A percentile compares a stretch with the other conserved stretches of the same genome.
Evolutionary conservation across 345 rosid species (phyloP).

Genomic region (Dipteronia sinensis): DNA sequence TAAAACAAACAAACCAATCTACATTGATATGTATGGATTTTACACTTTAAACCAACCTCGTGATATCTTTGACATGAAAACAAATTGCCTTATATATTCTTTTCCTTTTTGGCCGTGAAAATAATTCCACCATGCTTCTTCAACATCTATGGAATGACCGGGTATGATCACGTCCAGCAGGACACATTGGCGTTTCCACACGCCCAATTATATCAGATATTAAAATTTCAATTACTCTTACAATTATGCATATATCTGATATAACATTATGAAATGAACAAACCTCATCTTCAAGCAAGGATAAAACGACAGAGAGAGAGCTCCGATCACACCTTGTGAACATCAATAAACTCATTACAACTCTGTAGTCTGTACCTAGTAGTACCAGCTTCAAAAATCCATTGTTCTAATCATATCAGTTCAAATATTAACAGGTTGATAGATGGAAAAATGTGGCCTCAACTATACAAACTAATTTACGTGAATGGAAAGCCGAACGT

Average conservation of each 20-base stretch:
- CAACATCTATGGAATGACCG: not conserved
- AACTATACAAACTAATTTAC: slow-evolving; percentile 20
- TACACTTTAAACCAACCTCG: not conserved
- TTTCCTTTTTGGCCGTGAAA: not conserved
- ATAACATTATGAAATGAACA: not conserved
- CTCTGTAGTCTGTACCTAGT: not conserved
- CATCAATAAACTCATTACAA: not conserved
- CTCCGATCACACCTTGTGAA: not conserved
- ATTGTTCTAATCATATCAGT: too few relatives aligned
- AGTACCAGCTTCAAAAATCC: not conserved
- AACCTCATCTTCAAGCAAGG: not conserved
- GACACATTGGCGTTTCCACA: not conserved
- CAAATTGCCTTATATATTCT: too few relatives aligned
- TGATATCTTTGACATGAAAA: not conserved
- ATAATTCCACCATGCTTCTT: not conserved
- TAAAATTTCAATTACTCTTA: not conserved
- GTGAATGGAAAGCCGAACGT: not conserved
- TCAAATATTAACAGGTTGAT: not conserved
- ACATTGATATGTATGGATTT: too few relatives aligned
- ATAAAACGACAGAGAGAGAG: not conserved
- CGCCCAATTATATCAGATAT: not conserved
- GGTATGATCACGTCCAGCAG: not conserved
- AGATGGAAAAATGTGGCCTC: not conserved
- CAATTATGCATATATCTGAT: not conserved
- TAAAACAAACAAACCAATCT: too few relatives aligned